Evolutionary conservation across 2,329 filamentous ascomycete genomes (phyloP).

Genomic region (Hymenoscyphus fraxineus): DNA sequence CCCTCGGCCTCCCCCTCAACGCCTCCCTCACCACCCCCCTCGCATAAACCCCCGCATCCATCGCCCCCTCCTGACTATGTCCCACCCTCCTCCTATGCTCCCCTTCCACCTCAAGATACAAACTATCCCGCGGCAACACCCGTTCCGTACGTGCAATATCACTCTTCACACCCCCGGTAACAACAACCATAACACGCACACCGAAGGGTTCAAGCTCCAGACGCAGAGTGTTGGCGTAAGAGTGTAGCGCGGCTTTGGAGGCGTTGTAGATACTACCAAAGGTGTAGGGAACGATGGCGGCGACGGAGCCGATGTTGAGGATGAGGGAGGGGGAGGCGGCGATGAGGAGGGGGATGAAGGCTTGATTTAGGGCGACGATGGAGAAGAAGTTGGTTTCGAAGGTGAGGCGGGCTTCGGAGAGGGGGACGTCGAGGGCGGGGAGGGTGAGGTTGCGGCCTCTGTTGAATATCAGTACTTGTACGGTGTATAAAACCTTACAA

Average conservation of each 20-base stretch:
- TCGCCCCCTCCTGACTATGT: constrained; percentile 29
- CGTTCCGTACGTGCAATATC: constrained; percentile 22
- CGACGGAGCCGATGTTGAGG: constrained; percentile 30
- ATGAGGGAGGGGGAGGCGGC: constrained; percentile 20
- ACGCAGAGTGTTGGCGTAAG: constrained; percentile 25
- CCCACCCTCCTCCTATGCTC: constrained; percentile 22
- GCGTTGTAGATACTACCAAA: constrained; percentile 90
- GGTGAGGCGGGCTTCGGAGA: constrained; percentile 31
- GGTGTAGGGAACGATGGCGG: constrained; percentile 73
- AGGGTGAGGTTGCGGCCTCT: constrained; percentile 27
- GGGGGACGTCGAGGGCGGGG: constrained; percentile 33
- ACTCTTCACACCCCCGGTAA: constrained; percentile 28
- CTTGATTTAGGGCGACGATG: constrained; percentile 43
- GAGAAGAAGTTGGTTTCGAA: constrained; percentile 42
- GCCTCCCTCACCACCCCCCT: constrained; percentile 27
- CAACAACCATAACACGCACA: constrained; percentile 28
- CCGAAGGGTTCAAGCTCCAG: constrained; percentile 30
- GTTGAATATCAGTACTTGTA: neutral
- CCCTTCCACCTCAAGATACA: constrained; percentile 25
- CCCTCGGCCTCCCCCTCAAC: constrained; percentile 21
- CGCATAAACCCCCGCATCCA: constrained; percentile 26
- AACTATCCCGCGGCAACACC: constrained; percentile 16
- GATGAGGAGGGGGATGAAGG: constrained; percentile 36
- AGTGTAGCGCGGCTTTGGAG: constrained; percentile 68
- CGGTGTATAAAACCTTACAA: no score